Evolutionary conservation across 2,329 filamentous ascomycete species (phyloP), one percentile per base, ranked within the genome.

Genomic region (Rugonectria rugulosa): DNA sequence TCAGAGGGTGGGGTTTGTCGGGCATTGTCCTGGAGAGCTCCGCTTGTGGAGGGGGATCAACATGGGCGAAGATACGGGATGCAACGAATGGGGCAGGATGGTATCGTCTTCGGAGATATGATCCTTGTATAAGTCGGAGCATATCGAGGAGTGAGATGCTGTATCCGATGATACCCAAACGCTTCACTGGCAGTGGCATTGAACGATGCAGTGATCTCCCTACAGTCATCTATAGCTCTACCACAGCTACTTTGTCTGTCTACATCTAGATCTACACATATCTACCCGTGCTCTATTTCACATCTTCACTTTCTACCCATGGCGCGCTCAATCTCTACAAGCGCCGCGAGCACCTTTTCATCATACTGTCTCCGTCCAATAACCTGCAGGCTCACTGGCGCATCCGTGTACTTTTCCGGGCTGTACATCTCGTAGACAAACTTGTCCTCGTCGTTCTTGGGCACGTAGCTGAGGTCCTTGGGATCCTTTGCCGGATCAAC

Each of bases 361-460:
- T 72, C 70, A 4, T 70, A 57, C n/a, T 68, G 63, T 5, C 69
- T 61, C 42, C 68, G 46, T 1, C 69, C 68, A 6, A 72, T 57
- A 3, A 72, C 14, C 29, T 72, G 70, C 4, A 72, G 24, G 17
- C 61, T 65, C 3, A 72, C 63, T 0, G 70, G 70, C 12, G 66
- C 64, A 12, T 57, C 59, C 1, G 46, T 50, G 38, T 63, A 72
- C 37, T 54, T 63, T 23, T 70, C 65, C 0, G 70, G 69, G 4
- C 40, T 47, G 10, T 71, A 71, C 46, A 71, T 47, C 1, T 71
- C 69, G 8, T 68, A 64, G 4, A 67, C 56, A 17, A 71, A 70
- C 21, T 61, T 64, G 27, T 72, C 70, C 15, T 70, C 41, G 0
- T 57, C 62, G 9, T 69, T 72, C 50, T 67, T 66, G 1, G 69